phyloP scores from a whole-genome alignment of 2,329 filamentous ascomycete genomes.

The Thielaviopsis musarum region DNA sequence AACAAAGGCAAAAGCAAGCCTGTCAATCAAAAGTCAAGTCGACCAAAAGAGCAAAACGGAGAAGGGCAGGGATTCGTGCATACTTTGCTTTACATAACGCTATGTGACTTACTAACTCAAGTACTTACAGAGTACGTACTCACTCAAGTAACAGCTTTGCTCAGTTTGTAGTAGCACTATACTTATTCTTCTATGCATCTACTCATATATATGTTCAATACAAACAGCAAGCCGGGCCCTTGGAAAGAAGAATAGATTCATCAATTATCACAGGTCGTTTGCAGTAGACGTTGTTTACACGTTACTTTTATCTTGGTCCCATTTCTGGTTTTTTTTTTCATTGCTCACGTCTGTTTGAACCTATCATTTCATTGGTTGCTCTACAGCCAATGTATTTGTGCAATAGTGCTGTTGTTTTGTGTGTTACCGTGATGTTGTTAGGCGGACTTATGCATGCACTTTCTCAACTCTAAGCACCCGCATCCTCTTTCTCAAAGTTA shows the following conservation, averaged over 20 bases:
- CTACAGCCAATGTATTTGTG: not conserved
- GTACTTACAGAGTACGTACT: too few relatives aligned
- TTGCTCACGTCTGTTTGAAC: not conserved
- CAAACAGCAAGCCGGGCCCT: not conserved
- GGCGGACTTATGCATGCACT: not conserved
- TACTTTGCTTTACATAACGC: not conserved
- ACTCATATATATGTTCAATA: not conserved
- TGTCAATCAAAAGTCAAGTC: too few relatives aligned
- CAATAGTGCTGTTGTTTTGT: not conserved
- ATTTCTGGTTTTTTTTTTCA: not conserved
- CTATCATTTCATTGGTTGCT: not conserved
- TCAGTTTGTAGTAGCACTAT: not conserved
- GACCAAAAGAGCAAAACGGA: too few relatives aligned
- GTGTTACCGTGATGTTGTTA: too few relatives aligned
- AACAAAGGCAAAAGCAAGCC: too few relatives aligned
- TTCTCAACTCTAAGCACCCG: too few relatives aligned
- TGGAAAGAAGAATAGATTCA: not conserved
- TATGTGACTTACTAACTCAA: not conserved
- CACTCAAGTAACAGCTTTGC: too few relatives aligned
- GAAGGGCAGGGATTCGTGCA: not conserved
- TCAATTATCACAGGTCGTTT: not conserved
- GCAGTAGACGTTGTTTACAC: too few relatives aligned
- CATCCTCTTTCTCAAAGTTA: too few relatives aligned
- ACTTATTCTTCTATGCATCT: too few relatives aligned
- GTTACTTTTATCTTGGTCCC: not conserved